Conservation (phyloP, 2,329 filamentous ascomycete species). For the Verticillium klebahnii region DNA sequence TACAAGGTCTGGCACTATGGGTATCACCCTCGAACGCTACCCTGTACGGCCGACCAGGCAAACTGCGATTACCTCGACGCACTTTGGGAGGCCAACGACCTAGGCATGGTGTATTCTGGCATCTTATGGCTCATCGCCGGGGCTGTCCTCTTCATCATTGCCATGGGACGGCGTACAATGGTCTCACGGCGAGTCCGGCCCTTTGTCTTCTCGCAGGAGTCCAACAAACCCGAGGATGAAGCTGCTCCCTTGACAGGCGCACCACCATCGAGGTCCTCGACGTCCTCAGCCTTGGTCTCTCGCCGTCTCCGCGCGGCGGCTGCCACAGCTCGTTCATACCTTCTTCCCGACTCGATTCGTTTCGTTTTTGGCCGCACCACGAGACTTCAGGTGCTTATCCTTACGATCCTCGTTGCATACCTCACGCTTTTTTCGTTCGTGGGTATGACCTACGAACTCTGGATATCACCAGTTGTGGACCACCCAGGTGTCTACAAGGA, state of each 20-base stretch:
- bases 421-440: slow-evolving; percentile 65
- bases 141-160: slow-evolving; percentile 40
- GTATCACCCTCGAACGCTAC: slow-evolving; percentile 38
- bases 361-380: slow-evolving; percentile 63
- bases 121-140: slow-evolving; percentile 44
- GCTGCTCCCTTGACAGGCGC: slow-evolving; percentile 11
- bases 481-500: slow-evolving; percentile 54
- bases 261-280: slow-evolving; percentile 8
- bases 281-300: slow-evolving; percentile 29
- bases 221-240: slow-evolving; percentile 8
- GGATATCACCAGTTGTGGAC: slow-evolving; percentile 64
- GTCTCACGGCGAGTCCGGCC: slow-evolving; percentile 8
- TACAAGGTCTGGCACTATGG: slow-evolving; percentile 38
- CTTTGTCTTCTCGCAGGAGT: slow-evolving; percentile 8
- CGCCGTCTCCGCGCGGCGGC: slow-evolving; percentile 17
- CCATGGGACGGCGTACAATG: slow-evolving; percentile 21
- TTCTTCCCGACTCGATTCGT: slow-evolving; percentile 58
- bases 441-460: slow-evolving; percentile 63
- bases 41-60: slow-evolving; percentile 40
- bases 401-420: slow-evolving; percentile 55
- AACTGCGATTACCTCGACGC: slow-evolving; percentile 46
- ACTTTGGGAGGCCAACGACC: slow-evolving; percentile 44
- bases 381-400: slow-evolving; percentile 60
- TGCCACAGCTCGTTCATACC: slow-evolving; percentile 27
- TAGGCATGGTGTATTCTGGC: slow-evolving; percentile 44